A percentile compares a stretch with the other conserved stretches of the same genome.
These are phyloP conservation scores for Vitis rotundifolia DNA, from an alignment of 164 flowering plant species.

Conservation along the genomic window DNA sequence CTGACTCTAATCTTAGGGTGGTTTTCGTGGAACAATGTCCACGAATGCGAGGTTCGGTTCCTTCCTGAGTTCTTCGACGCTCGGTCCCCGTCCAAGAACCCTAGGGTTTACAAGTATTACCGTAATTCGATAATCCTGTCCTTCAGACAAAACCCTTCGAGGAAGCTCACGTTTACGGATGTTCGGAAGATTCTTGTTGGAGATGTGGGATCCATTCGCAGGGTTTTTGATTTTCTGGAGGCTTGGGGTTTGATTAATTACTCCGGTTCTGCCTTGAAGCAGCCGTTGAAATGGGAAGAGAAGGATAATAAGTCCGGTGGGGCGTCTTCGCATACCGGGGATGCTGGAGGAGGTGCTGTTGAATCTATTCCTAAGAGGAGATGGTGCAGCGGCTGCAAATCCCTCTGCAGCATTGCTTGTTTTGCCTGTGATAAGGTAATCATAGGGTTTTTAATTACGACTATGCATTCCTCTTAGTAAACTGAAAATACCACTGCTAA, in stretches of 20 bases:
- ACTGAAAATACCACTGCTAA: no score
- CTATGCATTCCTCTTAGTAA: no score
- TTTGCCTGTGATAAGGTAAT: conserved; percentile 83
- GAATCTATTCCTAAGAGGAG: conserved; percentile 30
- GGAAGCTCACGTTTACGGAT: conserved; percentile 76
- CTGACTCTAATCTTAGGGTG: conserved; percentile 46
- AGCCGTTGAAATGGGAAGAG: conserved; percentile 61
- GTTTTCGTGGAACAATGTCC: conserved; percentile 70
- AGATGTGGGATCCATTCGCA: conserved; percentile 85
- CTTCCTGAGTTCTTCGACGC: conserved; percentile 87
- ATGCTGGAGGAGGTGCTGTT: conserved; percentile 15
- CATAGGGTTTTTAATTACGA: no score
- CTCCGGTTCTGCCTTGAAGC: conserved; percentile 31
- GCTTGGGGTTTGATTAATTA: conserved; percentile 92
- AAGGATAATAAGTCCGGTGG: conserved; percentile 43
- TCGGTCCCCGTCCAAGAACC: conserved; percentile 60
- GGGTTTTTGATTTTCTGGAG: conserved; percentile 89
- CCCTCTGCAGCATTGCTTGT: conserved; percentile 78
- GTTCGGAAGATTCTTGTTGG: conserved; percentile 72
- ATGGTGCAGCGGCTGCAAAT: conserved; percentile 74
- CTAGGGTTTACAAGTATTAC: conserved; percentile 67
- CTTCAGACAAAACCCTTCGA: conserved; percentile 55
- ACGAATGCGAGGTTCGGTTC: conserved; percentile 70
- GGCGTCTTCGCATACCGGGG: conserved; percentile 17
- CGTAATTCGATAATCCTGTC: conserved; percentile 62